Evolutionary conservation across 805 yeast genomes (phyloP), one percentile per base, ranked within the genome.

Genomic region (Dipodascus geniculatus): DNA sequence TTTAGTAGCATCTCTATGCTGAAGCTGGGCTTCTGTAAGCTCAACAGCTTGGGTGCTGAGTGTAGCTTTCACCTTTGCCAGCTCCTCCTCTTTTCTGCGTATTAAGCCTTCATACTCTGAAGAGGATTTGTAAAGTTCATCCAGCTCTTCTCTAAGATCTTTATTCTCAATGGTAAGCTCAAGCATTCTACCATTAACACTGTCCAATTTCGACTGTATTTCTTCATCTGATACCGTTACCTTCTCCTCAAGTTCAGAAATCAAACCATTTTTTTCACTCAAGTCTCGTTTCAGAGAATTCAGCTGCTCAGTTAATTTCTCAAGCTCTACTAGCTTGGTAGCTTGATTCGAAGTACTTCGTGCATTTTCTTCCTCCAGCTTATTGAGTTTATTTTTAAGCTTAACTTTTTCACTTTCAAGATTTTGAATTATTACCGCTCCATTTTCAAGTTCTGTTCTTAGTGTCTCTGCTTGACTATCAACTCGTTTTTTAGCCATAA

Each of bases 151-250:
- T 38, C 73, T 66, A 17, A 79, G 61, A n/a, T 62, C 66, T 23
- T 66, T 66, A 57, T 79, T 80, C 55, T 77, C 84, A 2, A 66
- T 67, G 1, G 73, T 62, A 22, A 75, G 61, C 3, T 69, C 65
- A 50, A 69, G 64, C 17, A 77, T 59, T 35, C 72, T 67, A 48
- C 48, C 55, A n/a, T 53, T 48, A 4, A 54, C 47, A 9, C 52
- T 48, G 19, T 56, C 56, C 9, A 63, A 53, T 22, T 57, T 42
- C 31, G 52, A 51, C 58, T 69, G 51, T 56, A 64, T 23, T 53
- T 55, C 54, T 53, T 49, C 50, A 64, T 62, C 58, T 23, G 61
- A 65, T 35, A 47, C 57, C 50, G 60, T 65, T 23, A 66, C 60
- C n/a, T 62, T 66, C 16, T 53, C 57, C 51, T 68, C 69, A 22